Percentiles rank a stretch among this genome's conserved stretches.
These are phyloP conservation scores for Chlorencoelia australis DNA, from an alignment of 2,329 filamentous ascomycete species.

Conservation along the genomic window DNA sequence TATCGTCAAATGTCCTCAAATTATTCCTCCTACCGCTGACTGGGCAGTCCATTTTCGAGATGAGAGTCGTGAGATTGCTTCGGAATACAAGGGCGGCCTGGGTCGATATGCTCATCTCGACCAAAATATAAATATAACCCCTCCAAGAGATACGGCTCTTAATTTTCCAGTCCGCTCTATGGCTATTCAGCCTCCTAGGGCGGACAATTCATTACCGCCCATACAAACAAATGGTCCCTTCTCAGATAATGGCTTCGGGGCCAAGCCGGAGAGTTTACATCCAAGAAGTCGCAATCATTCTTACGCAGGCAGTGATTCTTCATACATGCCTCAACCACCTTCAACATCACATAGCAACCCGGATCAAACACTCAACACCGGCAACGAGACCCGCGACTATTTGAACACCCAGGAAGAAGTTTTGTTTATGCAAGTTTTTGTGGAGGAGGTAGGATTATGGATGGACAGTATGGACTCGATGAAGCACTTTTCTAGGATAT, in stretches of 20 bases:
- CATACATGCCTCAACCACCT: slow-evolving; percentile 31
- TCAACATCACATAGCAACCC: slow-evolving; percentile 27
- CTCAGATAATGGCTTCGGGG: slow-evolving; percentile 15
- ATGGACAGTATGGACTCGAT: slow-evolving; percentile 85
- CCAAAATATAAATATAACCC: slow-evolving; percentile 26
- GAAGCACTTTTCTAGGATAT: slow-evolving; percentile 74
- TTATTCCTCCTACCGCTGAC: slow-evolving; percentile 49
- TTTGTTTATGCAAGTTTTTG: slow-evolving; percentile 84
- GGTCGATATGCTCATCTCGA: slow-evolving; percentile 57
- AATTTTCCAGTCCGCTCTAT: slow-evolving; percentile 20
- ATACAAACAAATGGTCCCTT: slow-evolving; percentile 21
- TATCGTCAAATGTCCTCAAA: slow-evolving; percentile 56
- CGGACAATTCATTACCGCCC: slow-evolving; percentile 23
- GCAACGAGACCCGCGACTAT: slow-evolving; percentile 45
- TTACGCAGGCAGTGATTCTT: slow-evolving; percentile 25
- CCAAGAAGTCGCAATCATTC: slow-evolving; percentile 24
- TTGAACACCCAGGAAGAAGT: slow-evolving; percentile 69
- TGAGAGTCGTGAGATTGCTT: slow-evolving; percentile 82
- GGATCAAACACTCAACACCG: slow-evolving; percentile 28
- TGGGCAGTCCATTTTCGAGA: slow-evolving; percentile 75
- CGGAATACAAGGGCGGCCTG: slow-evolving; percentile 74
- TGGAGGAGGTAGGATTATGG: slow-evolving; percentile 83
- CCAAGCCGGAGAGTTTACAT: slow-evolving; percentile 20
- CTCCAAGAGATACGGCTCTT: slow-evolving; percentile 19
- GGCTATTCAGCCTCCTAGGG: slow-evolving; percentile 9